Evolutionary conservation across 148 eudicot genomes (phyloP).

Genomic region (Chenopodium berlandieri): DNA sequence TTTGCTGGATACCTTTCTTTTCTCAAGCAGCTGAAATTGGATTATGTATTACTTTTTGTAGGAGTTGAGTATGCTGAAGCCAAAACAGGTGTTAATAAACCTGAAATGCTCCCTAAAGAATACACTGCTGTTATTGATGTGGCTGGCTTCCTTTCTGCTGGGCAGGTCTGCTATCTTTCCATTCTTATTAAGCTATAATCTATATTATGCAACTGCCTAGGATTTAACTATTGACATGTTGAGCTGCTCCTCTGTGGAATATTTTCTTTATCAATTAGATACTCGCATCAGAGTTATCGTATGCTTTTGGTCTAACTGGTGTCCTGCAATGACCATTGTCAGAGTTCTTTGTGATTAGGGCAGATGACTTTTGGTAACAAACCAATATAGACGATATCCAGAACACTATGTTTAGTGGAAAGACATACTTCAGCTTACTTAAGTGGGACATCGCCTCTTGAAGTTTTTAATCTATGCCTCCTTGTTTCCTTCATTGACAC

Average conservation of each 20-base stretch:
- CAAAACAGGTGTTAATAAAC: conserved; percentile 86
- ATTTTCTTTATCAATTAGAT: neutral
- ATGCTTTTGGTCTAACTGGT: neutral
- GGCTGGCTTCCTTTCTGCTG: conserved; percentile 95
- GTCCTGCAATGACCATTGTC: neutral
- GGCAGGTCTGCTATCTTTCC: conserved; percentile 53
- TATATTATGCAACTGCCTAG: neutral
- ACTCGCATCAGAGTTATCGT: neutral
- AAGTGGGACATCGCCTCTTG: neutral
- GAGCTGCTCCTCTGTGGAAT: neutral
- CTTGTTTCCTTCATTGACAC: neutral
- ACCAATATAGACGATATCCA: neutral
- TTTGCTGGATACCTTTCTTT: conserved; percentile 4
- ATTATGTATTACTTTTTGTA: conserved; percentile 34
- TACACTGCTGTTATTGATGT: conserved; percentile 81
- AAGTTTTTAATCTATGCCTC: neutral
- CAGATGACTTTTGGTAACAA: neutral
- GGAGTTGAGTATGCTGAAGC: conserved; percentile 80
- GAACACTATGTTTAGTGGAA: neutral
- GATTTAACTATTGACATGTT: neutral
- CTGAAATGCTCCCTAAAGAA: conserved; percentile 86
- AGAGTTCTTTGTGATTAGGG: neutral
- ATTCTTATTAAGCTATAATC: neutral
- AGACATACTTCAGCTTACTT: neutral
- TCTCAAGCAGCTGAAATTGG: conserved; percentile 18